A percentile compares a stretch with the other conserved stretches of the same genome.
Evolutionary conservation across 2,329 filamentous ascomycete species (phyloP).

Genomic region (Zelopaecilomyces penicillatus): DNA sequence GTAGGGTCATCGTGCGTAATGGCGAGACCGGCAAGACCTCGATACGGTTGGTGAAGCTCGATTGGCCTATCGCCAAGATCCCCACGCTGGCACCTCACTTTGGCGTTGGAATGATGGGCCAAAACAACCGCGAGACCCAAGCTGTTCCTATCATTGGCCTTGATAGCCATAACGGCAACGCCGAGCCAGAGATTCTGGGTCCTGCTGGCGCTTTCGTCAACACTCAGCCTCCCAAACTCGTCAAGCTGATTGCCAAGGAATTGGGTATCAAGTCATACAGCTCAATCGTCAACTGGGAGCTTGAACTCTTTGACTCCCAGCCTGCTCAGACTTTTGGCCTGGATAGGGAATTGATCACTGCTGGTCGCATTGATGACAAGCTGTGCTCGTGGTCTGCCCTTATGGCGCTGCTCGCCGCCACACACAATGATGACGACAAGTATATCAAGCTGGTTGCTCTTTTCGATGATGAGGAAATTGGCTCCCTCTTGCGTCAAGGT

Average conservation of each 20-base stretch:
- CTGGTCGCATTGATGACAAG: slow-evolving; percentile 93
- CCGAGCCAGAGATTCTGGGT: slow-evolving; percentile 40
- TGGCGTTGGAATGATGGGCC: slow-evolving; percentile 61
- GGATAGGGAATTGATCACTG: slow-evolving; percentile 90
- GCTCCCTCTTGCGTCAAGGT: slow-evolving; percentile 81
- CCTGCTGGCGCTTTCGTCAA: slow-evolving; percentile 63
- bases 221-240: slow-evolving; percentile 77
- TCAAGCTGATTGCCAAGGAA: slow-evolving; percentile 71
- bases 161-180: slow-evolving; percentile 54
- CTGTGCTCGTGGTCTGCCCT: slow-evolving; percentile 91
- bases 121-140: slow-evolving; percentile 79
- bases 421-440: slow-evolving; percentile 48
- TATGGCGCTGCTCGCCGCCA: slow-evolving; percentile 67
- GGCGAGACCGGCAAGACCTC: slow-evolving; percentile 63
- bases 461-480: slow-evolving; percentile 96
- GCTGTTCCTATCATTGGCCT: slow-evolving; percentile 91
- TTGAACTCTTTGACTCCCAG: slow-evolving; percentile 88
- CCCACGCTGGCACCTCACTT: slow-evolving; percentile 93
- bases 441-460: slow-evolving; percentile 85
- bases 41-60: slow-evolving; percentile 77
- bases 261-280: slow-evolving; percentile 64
- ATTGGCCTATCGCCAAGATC: slow-evolving; percentile 88
- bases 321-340: slow-evolving; percentile 76
- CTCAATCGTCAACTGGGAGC: slow-evolving; percentile 88
- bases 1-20: slow-evolving; percentile 77